Evolutionary conservation across 2,329 filamentous ascomycete species (phyloP), one percentile per base, ranked within the genome.

Genomic region (Trichothecium roseum): DNA sequence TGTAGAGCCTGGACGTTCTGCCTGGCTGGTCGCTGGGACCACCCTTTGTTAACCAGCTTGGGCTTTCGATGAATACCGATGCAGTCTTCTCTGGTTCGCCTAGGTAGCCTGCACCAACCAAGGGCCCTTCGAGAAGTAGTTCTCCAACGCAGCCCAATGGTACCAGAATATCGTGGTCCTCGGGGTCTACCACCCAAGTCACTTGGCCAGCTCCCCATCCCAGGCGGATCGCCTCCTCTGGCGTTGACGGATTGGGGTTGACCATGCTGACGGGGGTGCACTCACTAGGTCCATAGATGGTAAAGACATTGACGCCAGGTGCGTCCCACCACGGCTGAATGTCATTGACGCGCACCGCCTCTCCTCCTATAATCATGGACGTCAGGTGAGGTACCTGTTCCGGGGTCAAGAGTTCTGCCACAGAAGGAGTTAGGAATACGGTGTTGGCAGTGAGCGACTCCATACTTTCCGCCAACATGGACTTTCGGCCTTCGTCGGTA

Each of bases 291-390:
- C 43, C 42, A 31, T 46, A 46, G n/a, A 24, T 30, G 27, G 35
- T 30, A 15, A 34, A 27, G n/a, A 22, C 26, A 12, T 27, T 16
- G 4, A 40, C 15, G 3, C 34, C 13, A 24, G 20, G 20, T 6
- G 20, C 20, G 7, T 26, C 35, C 5, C 14, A 32, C 50, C 50
- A 51, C 8, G 37, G 34, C 5, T 40, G 35, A 8, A 44, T 18
- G 15, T 41, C 38, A 16, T 41, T 22, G 20, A 35, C 32, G 8
- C 34, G 34, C 1, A 95, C 62, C 35, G 84, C 78, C 53, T 95
- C 88, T 3, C 88, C 88, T 7, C 88, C 88, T 0, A 87, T 94
- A 44, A 95, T 94, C 52, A 95, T 94, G 0, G 71, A 71, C 44
- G 81, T 84, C 1, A 95, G 64, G 22, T 71, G 81, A 2, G 88